These are phyloP conservation scores for Ogataea populi-albae DNA, from an alignment of 805 yeast species.

Conservation along the genomic window DNA sequence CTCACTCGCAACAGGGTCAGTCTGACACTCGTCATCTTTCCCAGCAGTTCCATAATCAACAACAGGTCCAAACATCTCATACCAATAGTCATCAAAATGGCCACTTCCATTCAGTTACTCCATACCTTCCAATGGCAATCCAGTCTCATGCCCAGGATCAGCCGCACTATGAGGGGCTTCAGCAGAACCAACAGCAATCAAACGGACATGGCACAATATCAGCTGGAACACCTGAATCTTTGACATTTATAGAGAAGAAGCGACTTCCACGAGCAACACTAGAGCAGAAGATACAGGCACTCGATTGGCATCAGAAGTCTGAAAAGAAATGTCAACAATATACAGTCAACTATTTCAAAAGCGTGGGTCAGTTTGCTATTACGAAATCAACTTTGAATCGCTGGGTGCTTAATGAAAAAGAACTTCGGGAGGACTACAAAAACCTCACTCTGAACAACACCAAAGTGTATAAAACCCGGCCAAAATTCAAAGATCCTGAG, in stretches of 20 bases:
- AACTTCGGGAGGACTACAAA: constrained; percentile 30
- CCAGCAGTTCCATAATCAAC: too few relatives aligned
- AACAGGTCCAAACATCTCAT: too few relatives aligned
- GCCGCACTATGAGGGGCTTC: too few relatives aligned
- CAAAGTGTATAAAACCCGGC: constrained; percentile 31
- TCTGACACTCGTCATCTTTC: constrained; percentile 3
- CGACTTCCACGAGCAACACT: constrained; percentile 36
- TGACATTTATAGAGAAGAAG: neutral
- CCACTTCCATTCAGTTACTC: neutral
- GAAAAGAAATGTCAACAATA: constrained; percentile 34
- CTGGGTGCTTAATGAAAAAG: constrained; percentile 36
- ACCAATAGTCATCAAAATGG: too few relatives aligned
- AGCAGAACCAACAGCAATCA: constrained; percentile 5
- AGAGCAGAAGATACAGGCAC: constrained; percentile 34
- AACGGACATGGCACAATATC: neutral
- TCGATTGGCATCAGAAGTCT: constrained; percentile 35
- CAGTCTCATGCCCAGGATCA: constrained; percentile 4
- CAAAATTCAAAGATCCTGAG: constrained; percentile 32
- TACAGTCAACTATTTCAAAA: constrained; percentile 34
- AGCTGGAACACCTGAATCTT: neutral
- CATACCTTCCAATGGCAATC: constrained; percentile 1
- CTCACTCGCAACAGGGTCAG: constrained; percentile 5
- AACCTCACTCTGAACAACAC: constrained; percentile 27
- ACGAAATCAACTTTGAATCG: constrained; percentile 39
- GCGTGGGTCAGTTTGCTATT: constrained; percentile 31